Percentiles rank a stretch among this genome's conserved stretches.
These are phyloP conservation scores for Cotoneaster glaucophyllus DNA, from an alignment of 306 rosid genomes.

Conservation along the genomic window DNA sequence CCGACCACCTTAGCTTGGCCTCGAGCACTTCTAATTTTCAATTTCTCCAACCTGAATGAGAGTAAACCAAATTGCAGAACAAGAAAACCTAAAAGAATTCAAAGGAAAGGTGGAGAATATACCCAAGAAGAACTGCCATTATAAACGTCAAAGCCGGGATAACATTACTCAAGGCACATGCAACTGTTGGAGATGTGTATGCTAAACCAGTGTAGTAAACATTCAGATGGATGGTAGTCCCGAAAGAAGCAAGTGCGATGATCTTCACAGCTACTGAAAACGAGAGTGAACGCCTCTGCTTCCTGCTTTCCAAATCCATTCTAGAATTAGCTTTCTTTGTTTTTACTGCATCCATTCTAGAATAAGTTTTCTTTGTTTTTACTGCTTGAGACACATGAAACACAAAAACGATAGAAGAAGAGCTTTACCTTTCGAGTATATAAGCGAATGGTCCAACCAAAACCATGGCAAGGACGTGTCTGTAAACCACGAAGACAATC, in stretches of 20 bases:
- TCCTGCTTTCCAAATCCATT: no score
- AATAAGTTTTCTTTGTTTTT: background rate
- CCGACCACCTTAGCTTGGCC: conserved; percentile 34
- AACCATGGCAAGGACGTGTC: conserved; percentile 21
- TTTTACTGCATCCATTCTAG: background rate
- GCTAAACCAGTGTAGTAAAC: conserved; percentile 23
- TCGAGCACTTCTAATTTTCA: conserved; percentile 18
- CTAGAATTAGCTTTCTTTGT: background rate
- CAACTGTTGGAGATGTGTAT: conserved; percentile 28
- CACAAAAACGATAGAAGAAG: no score
- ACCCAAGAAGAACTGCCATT: conserved; percentile 24
- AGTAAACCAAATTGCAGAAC: background rate
- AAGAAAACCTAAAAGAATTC: background rate
- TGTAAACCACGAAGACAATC: conserved; percentile 24
- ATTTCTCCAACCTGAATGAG: conserved; percentile 29
- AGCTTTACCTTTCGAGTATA: conserved; percentile 16
- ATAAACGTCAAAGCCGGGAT: conserved; percentile 32
- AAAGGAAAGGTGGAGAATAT: background rate
- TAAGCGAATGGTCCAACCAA: conserved; percentile 25
- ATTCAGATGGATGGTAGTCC: conserved; percentile 26
- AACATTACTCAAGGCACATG: conserved; percentile 25
- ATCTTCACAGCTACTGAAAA: background rate
- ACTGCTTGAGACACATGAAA: no score
- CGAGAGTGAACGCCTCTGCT: no score
- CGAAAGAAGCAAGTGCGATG: conserved; percentile 22